Base-by-base conservation (phyloP, 805 yeast genomes). In the Nakazawaea wyomingensis region DNA sequence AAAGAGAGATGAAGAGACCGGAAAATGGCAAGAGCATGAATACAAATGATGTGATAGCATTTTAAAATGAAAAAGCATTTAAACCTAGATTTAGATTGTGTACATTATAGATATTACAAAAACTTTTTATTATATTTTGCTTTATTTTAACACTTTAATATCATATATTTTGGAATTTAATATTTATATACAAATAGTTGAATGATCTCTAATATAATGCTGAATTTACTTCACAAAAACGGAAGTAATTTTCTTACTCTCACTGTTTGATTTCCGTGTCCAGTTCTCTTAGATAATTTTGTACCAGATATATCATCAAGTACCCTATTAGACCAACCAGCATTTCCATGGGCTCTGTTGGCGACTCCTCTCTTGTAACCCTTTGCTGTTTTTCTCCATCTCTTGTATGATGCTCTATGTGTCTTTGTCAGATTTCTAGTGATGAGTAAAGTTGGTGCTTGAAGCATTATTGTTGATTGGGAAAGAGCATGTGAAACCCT, bases 281-380 rank as follows among this genome's bases (percentile, higher is more conserved):
- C 76, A 51, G 54, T 69, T 49, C 60, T 60, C 24, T 64, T 70
- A 31, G 80, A 86, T 52, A 64, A 58, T 6, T 71, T 76, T 51
- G 72, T 82, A 24, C 78, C 83, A 50, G 79, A 75, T 62, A 83
- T 69, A 53, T 72, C 72, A 47, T 76, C 68, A 55, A 84, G 64
- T 20, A 75, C 69, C 40, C 80, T 71, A 32, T 76, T 66, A 26
- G 89, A 74, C 83, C 93, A 90, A 18, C 96, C 90, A 1, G 89
- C 86, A 56, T 90, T 90, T 39, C 97, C 96, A 60, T 90, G 97
- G 51, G 85, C 84, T 67, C 96, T 78, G 9, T 96, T 95, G 17
- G 95, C 84, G 53, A 80, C 78, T 49, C 74, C 90, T 57, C 87
- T 68, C 53, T 80, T 75, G 63, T 71, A 73, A 17, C 69, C 82